Percentiles rank a stretch among this genome's conserved stretches.
phyloP scores from a whole-genome alignment of 169 alveolate species.

The Cryptosporidium ryanae region DNA sequence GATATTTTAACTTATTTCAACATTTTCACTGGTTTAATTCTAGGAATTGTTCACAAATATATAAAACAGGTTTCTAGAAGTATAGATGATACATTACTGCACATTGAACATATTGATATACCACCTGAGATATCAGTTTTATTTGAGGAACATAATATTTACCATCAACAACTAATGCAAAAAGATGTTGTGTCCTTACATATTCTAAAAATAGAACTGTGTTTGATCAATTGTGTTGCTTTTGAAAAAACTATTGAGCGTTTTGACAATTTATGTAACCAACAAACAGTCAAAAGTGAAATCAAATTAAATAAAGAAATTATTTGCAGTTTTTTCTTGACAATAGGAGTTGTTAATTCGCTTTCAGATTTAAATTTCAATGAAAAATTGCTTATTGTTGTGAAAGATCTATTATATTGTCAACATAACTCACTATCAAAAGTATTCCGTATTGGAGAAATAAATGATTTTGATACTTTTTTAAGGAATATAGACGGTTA shows the following conservation, averaged over 20 bases:
- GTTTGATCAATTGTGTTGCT: conserved; percentile 8
- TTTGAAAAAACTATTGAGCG: background rate
- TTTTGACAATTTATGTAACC: too few relatives aligned
- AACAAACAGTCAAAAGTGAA: too few relatives aligned
- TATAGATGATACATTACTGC: background rate
- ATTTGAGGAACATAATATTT: background rate
- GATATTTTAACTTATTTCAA: conserved; percentile 14
- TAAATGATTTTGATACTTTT: background rate
- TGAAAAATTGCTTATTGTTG: conserved; percentile 3
- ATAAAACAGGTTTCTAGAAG: conserved; percentile 1
- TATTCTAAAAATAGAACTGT: conserved; percentile 12
- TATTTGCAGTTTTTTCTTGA: conserved; percentile 9
- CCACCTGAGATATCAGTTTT: background rate
- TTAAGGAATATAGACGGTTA: conserved; percentile 49
- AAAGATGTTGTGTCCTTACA: background rate
- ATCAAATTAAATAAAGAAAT: background rate
- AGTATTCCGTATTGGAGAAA: background rate
- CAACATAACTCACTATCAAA: conserved; percentile 1
- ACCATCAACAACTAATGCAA: background rate
- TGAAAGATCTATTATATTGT: background rate
- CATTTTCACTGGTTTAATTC: conserved; percentile 12
- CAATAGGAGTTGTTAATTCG: conserved; percentile 40
- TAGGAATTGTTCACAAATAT: conserved; percentile 37
- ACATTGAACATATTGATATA: background rate
- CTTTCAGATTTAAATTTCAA: conserved; percentile 10